Base-by-base conservation (phyloP, 495 filamentous ascomycete species). In the Parmelia sp. region DNA sequence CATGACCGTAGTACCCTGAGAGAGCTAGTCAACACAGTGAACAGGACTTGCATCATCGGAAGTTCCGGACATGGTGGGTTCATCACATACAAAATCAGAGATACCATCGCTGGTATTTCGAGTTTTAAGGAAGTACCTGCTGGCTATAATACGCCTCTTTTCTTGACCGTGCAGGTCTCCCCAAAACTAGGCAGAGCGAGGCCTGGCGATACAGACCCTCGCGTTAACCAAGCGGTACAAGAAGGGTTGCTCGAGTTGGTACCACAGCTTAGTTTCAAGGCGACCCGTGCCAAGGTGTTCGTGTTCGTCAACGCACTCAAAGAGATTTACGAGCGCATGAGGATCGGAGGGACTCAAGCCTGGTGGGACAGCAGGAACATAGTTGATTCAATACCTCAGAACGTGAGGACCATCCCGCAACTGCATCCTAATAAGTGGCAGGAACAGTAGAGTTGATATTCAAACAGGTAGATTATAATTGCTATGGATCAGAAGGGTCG, bases 241-340 rank as follows among this genome's bases (percentile, higher is more conserved):
- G 33, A 33, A 19, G 51, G 51, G 27, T 55, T 55, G 51, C 51
- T 55, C 21, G 51, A 33, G 21, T 12, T 14, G 6, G 3, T 55
- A 55, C 51, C 51, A 33, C 14, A 7, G 29, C 10, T 55, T 3
- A 7, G 21, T 6, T 5, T 55, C 27, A 55, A 55, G 29, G 51
- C 21, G 6, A 55, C 31, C 17, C 51, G 27, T 55, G 51, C 51
- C 51, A 55, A 55, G 21, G 17, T 55, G 8, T 55, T 55, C 29
- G 51, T 55, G 51, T 21, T 55, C 31, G 51, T 55, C 15, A 55
- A 33, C 29, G 29, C 51, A 55, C 51, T 55, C 51, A 55, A 55
- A 55, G 51, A 55, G 21, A 11, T 33, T 33, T 55, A 55, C 17
- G 21, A 21, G 29, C 27, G 51, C 51, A 53, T 55, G 51, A 55